Percentiles rank a stretch among this genome's conserved stretches.
These are phyloP conservation scores for Cicer yamashitae DNA, from an alignment of 306 rosid genomes.

Conservation along the genomic window DNA sequence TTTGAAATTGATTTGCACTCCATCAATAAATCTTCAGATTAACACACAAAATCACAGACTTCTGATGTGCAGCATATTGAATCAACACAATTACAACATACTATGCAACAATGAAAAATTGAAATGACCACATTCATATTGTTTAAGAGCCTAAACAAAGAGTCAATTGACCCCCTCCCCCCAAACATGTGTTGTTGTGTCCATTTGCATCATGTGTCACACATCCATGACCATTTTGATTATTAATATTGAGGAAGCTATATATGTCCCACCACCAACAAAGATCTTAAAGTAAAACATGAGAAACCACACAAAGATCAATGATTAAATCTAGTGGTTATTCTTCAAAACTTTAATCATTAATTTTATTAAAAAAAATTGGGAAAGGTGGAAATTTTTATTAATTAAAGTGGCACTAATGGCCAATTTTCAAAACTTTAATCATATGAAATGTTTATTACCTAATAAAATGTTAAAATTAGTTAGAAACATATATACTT, in stretches of 20 bases:
- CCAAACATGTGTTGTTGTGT: too few relatives aligned
- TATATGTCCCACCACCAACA: constrained; percentile 29
- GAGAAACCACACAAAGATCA: constrained; percentile 16
- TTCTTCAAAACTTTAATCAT: constrained; percentile 3
- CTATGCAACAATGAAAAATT: constrained; percentile 6
- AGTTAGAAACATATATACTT: constrained; percentile 10
- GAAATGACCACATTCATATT: constrained; percentile 31
- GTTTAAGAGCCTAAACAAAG: not conserved
- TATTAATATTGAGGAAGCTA: not conserved
- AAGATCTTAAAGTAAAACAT: constrained; percentile 20
- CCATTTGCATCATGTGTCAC: not conserved
- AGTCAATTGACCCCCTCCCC: not conserved
- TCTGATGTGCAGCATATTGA: not conserved
- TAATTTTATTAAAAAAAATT: too few relatives aligned
- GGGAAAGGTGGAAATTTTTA: too few relatives aligned
- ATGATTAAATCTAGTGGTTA: constrained; percentile 16
- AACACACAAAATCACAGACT: not conserved
- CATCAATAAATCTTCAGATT: not conserved
- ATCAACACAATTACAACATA: too few relatives aligned
- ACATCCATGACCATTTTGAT: constrained; percentile 18
- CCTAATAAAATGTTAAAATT: constrained; percentile 27
- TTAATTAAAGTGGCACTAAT: too few relatives aligned
- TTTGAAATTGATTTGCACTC: constrained; percentile 11
- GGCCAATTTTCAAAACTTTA: too few relatives aligned
- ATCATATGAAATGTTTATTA: constrained; percentile 13